Conservation (phyloP, 345 rosid species). For the Eucalyptus camaldulensis region DNA sequence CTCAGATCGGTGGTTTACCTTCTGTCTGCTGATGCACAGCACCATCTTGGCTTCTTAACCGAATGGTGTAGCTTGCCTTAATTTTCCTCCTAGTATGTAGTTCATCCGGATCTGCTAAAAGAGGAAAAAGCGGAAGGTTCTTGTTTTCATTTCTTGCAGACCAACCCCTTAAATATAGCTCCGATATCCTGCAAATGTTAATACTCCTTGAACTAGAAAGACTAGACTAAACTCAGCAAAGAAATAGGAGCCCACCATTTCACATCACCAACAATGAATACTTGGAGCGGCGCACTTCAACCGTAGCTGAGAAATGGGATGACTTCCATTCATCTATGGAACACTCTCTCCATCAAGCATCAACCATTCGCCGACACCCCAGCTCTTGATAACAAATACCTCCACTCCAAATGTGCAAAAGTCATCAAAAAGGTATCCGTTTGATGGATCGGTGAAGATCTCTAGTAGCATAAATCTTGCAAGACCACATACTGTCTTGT, state of each 20-base stretch:
- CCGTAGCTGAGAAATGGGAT: neutral
- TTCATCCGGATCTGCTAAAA: neutral
- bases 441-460: neutral
- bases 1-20: too few relatives aligned
- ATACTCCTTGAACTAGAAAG: neutral
- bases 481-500: too few relatives aligned
- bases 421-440: neutral
- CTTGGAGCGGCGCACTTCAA: neutral
- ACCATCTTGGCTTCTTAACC: neutral
- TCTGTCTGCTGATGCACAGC: neutral
- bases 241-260: neutral
- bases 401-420: neutral
- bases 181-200: neutral
- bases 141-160: neutral
- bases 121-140: neutral
- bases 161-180: neutral
- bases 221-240: too few relatives aligned
- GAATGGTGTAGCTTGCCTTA: neutral
- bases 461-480: neutral
- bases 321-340: neutral
- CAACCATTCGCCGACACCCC: neutral
- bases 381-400: neutral
- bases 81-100: neutral
- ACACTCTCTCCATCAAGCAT: neutral
- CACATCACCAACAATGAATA: neutral